Base-by-base conservation (phyloP, 2,329 filamentous ascomycete species). In the Blumeria hordei region DNA sequence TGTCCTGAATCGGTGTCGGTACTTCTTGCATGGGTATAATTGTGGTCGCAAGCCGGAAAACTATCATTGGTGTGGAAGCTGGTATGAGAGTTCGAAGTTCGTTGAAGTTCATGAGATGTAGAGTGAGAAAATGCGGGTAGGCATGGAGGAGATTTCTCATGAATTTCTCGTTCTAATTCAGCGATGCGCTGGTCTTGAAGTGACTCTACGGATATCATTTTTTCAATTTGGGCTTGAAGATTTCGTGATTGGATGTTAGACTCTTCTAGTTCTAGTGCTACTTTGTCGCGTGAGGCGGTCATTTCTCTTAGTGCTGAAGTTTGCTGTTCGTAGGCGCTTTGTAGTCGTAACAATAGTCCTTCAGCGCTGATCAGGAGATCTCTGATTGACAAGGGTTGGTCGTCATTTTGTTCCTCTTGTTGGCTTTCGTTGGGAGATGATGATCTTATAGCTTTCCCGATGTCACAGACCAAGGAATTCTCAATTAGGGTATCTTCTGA, bases 211-310 rank as follows among this genome's bases (percentile, higher is more conserved):
- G 64, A 66, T 1, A 75, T 74, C 70, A 82, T 76, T 51, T 72
- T 73, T 59, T 81, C 75, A 0, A 83, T 69, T 63, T 81, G 77
- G 60, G 71, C 69, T 63, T 75, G 77, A 43, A 81, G 69, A 60
- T 76, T 72, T 18, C 69, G 66, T 6, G 72, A 69, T 3, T 75
- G 70, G 5, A 71, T 73, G 55, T 74, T 70, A 16, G 73, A 69
- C 62, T 80, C 77, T 52, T 75, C 75, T 14, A 73, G 65, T 63
- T 80, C 76, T 33, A 81, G 78, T 12, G 61, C 61, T 59, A 74
- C 68, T 0, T 71, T 73, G 47, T 73, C 72, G n/a, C 70, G 70
- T 62, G 81, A 77, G 8, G 71, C 70, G 34, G 69, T 68, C 9
- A 77, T 59, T 44, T 80, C 76, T 10, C 68, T 68, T 1, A 77